Conservation (phyloP, 306 rosid species). For the Cyclanthera cordifolia region DNA sequence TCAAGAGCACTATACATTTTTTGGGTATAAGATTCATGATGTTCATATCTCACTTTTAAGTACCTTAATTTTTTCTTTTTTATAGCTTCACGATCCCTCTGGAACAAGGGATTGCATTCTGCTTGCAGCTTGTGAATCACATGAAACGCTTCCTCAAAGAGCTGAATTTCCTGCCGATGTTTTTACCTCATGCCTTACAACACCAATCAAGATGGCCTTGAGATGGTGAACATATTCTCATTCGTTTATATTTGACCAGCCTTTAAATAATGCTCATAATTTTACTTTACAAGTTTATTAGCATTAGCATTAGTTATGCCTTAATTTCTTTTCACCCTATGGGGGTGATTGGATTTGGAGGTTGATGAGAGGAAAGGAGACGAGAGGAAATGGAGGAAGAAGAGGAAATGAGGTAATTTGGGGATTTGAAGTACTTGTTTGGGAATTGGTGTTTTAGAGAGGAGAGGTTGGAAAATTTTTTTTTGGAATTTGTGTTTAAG, state of each 20-base stretch:
- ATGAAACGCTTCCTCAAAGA: constrained; percentile 96
- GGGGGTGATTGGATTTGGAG: no score
- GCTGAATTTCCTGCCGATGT: constrained; percentile 97
- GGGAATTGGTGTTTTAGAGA: no score
- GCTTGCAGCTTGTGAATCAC: constrained; percentile 97
- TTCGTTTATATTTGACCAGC: neutral
- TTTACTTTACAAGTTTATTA: neutral
- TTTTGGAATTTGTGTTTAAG: no score
- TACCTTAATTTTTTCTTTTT: constrained; percentile 16
- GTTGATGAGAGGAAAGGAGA: no score
- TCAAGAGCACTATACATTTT: neutral
- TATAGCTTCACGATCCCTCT: constrained; percentile 70
- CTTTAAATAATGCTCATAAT: neutral
- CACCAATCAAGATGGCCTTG: constrained; percentile 96
- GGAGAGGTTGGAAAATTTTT: no score
- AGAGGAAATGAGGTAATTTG: no score
- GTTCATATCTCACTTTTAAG: constrained; percentile 6
- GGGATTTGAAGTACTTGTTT: no score
- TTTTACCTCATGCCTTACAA: constrained; percentile 95
- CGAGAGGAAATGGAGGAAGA: no score
- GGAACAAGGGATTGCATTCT: constrained; percentile 90
- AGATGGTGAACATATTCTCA: constrained; percentile 58
- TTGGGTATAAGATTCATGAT: neutral
- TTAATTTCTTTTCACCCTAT: neutral
- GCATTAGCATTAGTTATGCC: neutral